These are phyloP conservation scores for Eugenia klotzschiana DNA, from an alignment of 441 rosid species.

Conservation along the genomic window DNA sequence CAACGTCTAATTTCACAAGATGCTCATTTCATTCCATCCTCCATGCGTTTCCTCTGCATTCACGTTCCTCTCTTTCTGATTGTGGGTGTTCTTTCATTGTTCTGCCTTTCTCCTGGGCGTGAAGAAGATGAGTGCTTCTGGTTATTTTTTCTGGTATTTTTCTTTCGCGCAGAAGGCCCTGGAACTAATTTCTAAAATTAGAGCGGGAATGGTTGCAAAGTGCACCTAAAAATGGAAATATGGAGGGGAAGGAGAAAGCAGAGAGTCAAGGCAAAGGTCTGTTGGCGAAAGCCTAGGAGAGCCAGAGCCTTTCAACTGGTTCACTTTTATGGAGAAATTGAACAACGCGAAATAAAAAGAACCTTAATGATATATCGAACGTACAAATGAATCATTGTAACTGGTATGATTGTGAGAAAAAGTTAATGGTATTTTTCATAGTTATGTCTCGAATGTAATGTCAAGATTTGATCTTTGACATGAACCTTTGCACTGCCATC, in stretches of 20 bases:
- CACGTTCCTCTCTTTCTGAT: neutral
- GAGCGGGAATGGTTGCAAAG: neutral
- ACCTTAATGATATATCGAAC: neutral
- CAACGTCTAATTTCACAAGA: neutral
- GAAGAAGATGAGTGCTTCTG: neutral
- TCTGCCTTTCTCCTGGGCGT: neutral
- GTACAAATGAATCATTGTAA: neutral
- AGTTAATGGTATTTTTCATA: neutral
- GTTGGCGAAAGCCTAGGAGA: neutral
- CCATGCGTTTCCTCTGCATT: neutral
- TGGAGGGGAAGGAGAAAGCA: neutral
- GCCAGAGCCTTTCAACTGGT: neutral
- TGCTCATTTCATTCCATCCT: neutral
- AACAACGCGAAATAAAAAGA: neutral
- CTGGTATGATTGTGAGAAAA: neutral
- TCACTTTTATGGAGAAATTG: neutral
- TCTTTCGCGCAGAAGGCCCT: neutral
- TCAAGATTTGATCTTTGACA: neutral
- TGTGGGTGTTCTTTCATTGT: neutral
- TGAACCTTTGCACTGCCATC: neutral
- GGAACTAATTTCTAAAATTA: neutral
- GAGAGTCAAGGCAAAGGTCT: neutral
- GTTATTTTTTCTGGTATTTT: neutral
- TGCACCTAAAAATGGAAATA: neutral
- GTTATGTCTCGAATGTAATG: neutral